Evolutionary conservation across 495 filamentous ascomycete genomes (phyloP).

Genomic region (Annulohypoxylon stygium): DNA sequence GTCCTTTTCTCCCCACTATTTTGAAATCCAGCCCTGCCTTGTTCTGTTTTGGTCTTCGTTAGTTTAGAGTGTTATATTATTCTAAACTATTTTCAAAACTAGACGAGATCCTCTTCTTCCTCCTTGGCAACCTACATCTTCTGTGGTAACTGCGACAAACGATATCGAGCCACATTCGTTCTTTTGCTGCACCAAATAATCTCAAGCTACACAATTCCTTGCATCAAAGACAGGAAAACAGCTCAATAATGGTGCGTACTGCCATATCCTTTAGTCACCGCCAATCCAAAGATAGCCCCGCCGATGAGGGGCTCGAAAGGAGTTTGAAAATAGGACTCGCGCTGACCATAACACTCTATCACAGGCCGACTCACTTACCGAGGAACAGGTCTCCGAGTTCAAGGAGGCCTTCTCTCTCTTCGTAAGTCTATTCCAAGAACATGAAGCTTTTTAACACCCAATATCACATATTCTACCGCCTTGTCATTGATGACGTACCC

Average conservation of each 20-base stretch:
- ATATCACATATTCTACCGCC: background rate
- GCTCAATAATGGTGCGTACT: constrained; percentile 42
- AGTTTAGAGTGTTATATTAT: constrained; percentile 26
- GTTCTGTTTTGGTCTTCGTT: constrained; percentile 23
- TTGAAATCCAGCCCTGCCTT: constrained; percentile 46
- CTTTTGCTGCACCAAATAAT: constrained; percentile 26
- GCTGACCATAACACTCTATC: constrained; percentile 40
- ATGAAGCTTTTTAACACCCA: background rate
- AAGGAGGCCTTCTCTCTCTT: constrained; percentile 99
- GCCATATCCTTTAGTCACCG: constrained; percentile 29
- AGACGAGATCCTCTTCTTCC: constrained; percentile 27
- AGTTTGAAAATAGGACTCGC: constrained; percentile 41
- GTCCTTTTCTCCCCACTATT: constrained; percentile 43
- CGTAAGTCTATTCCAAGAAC: constrained; percentile 71
- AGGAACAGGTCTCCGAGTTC: constrained; percentile 99
- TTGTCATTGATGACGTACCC: constrained; percentile 42
- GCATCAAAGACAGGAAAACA: constrained; percentile 19
- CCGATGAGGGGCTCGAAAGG: constrained; percentile 45
- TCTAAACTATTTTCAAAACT: constrained; percentile 36
- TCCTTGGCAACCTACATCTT: constrained; percentile 42
- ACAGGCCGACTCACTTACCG: constrained; percentile 92
- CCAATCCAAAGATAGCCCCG: constrained; percentile 42
- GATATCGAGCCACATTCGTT: constrained; percentile 37
- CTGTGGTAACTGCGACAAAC: constrained; percentile 32
- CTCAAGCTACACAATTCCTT: constrained; percentile 11